Percentiles rank a stretch among this genome's conserved stretches.
phyloP scores from a whole-genome alignment of 75 land plant species.

The Sequoiadendron giganteum region DNA sequence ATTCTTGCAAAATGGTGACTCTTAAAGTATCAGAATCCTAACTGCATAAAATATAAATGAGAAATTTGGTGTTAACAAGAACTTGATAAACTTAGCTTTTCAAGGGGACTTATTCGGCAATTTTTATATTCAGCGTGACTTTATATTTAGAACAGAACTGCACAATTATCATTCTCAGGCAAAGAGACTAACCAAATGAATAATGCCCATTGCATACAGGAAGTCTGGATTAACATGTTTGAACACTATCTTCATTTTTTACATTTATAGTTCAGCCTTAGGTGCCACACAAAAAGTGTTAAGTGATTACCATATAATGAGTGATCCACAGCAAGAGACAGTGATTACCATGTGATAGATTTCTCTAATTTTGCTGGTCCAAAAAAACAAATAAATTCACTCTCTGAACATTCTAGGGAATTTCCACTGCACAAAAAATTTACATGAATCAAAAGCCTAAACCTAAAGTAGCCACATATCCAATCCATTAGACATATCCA shows the following conservation, averaged over 20 bases:
- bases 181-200: not conserved
- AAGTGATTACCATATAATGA: not conserved
- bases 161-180: not conserved
- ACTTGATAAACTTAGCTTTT: not conserved
- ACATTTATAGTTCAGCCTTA: not conserved
- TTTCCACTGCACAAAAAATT: not conserved
- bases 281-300: not conserved
- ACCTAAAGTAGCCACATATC: slow-evolving; percentile 1
- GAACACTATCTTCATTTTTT: not conserved
- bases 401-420: not conserved
- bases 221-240: not conserved
- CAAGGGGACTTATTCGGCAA: not conserved
- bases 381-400: not conserved
- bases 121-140: not conserved
- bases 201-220: not conserved
- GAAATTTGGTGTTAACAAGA: not conserved
- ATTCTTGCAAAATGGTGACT: not conserved
- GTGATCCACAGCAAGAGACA: not conserved
- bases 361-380: not conserved
- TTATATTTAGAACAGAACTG: not conserved
- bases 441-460: not conserved
- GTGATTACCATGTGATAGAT: not conserved
- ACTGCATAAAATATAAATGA: not conserved
- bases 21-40: not conserved
- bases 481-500: not conserved